A percentile compares a stretch with the other conserved stretches of the same genome.
Conservation (phyloP, 768 basidiomycete species). For the Leccinum imitatum region DNA sequence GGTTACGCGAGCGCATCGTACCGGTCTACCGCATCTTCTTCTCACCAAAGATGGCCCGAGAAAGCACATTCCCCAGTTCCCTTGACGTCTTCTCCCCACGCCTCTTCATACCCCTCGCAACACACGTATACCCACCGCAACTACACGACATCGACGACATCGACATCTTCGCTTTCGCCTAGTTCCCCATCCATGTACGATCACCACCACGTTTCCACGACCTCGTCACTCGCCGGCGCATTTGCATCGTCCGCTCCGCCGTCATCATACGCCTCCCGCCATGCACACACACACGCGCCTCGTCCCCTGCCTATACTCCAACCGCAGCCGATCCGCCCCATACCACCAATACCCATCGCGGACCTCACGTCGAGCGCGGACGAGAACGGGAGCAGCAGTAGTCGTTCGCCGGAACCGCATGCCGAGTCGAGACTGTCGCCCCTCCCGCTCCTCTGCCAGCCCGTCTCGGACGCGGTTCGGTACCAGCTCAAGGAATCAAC, state of each 20-base stretch:
- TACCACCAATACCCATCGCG: conserved; percentile 33
- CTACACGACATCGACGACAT: conserved; percentile 6
- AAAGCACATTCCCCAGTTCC: conserved; percentile 15
- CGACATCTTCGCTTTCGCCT: conserved; percentile 19
- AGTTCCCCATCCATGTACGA: conserved; percentile 19
- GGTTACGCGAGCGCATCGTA: conserved; percentile 30
- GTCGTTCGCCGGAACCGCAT: background rate
- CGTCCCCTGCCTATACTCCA: conserved; percentile 30
- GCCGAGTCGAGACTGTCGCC: conserved; percentile 23
- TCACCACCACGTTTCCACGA: conserved; percentile 14
- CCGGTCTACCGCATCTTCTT: conserved; percentile 6
- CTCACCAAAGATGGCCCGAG: conserved; percentile 20
- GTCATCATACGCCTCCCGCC: conserved; percentile 10
- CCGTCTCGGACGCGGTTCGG: conserved; percentile 32
- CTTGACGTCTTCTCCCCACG: background rate
- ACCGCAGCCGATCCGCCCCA: conserved; percentile 35
- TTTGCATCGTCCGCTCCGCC: conserved; percentile 18
- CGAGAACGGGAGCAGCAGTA: conserved; percentile 6
- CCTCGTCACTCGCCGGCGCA: conserved; percentile 32
- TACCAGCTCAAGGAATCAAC: conserved; percentile 27
- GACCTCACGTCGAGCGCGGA: conserved; percentile 27
- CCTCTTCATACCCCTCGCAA: conserved; percentile 20
- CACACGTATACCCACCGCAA: conserved; percentile 27
- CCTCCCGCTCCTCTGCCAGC: conserved; percentile 34
- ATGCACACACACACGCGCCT: conserved; percentile 8